Percentiles rank a stretch among this genome's conserved stretches.
These are phyloP conservation scores for Quercus tomentella DNA, from an alignment of 331 rosid genomes.

Conservation along the genomic window DNA sequence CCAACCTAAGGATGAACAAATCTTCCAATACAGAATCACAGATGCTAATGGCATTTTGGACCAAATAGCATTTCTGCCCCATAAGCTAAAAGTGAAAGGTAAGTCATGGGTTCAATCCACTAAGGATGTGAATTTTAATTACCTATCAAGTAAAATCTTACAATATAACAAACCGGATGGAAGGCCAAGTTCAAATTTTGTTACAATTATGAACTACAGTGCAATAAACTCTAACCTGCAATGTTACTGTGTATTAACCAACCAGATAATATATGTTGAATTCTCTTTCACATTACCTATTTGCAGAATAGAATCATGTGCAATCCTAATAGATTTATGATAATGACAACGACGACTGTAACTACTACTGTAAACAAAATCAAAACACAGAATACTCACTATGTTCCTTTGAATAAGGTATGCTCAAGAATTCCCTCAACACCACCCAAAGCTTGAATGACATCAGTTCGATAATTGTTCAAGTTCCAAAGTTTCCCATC, in stretches of 20 bases:
- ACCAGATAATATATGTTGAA: background rate
- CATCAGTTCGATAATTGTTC: conserved; percentile 96
- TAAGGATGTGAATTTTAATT: background rate
- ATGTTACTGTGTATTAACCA: background rate
- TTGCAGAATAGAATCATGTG: background rate
- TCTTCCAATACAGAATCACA: background rate
- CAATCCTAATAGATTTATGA: background rate
- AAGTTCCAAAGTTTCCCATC: conserved; percentile 97
- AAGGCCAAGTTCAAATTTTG: background rate
- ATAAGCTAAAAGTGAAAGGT: background rate
- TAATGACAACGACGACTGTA: background rate
- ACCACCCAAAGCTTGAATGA: conserved; percentile 99
- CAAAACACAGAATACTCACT: conserved; percentile 46
- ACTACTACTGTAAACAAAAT: background rate
- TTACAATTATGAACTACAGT: background rate
- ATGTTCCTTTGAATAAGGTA: conserved; percentile 96
- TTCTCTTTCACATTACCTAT: background rate
- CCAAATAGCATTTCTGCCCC: too few relatives aligned
- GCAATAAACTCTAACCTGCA: background rate
- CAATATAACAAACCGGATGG: background rate
- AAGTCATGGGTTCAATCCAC: background rate
- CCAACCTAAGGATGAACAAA: background rate
- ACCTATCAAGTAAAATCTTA: background rate
- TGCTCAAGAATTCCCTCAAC: conserved; percentile 98
- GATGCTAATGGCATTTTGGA: too few relatives aligned